Evolutionary conservation across 306 rosid genomes (phyloP), one percentile per base, ranked within the genome.

Genomic region (Rosa lucieae): DNA sequence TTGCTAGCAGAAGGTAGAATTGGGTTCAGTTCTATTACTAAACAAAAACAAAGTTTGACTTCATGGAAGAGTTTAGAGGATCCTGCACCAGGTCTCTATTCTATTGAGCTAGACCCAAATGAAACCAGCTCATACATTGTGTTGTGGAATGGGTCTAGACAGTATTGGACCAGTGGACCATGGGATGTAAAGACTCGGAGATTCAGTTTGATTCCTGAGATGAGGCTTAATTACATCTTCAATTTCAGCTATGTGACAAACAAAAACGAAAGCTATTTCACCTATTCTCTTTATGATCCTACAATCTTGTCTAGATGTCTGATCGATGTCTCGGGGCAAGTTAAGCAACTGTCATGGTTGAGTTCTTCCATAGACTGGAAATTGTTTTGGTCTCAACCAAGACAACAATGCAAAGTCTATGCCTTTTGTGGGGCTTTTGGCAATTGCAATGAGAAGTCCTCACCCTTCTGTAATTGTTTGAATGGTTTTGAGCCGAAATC

Each of bases 51-150:
- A 52, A 11, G 17, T 48, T 13, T 83, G n/a, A 83, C 80, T 43
- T 63, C 89, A 12, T 86, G 87, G 87, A 86, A 78, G 77, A 86
- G 65, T 49, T 26, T 65, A 4, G 66, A 86, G 48, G 77, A 86
- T 58, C 87, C 89, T 20, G 74, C 85, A 56, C 79, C 77, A 1
- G 87, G 86, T 0, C 66, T 80, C 6, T 86, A 70, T 74, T 68
- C 87, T 10, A 51, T 83, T 14, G 79, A 83, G 75, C n/a, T 77
- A 2, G 79, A 77, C 77, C 83, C 79, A 2, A 74, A 58, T 66
- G 81, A 77, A 74, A 74, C 42, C 48, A 63, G 20, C 5, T 61
- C 89, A 0, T 83, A 48, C 74, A 4, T 80, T 11, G 53, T 75
- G 0, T 0, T 62, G 55, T 80, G 85, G 85, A 86, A 83, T 23